Evolutionary conservation across 208 protist genomes (phyloP), one percentile per base, ranked within the genome.

Genomic region (Leishmania turanica): DNA sequence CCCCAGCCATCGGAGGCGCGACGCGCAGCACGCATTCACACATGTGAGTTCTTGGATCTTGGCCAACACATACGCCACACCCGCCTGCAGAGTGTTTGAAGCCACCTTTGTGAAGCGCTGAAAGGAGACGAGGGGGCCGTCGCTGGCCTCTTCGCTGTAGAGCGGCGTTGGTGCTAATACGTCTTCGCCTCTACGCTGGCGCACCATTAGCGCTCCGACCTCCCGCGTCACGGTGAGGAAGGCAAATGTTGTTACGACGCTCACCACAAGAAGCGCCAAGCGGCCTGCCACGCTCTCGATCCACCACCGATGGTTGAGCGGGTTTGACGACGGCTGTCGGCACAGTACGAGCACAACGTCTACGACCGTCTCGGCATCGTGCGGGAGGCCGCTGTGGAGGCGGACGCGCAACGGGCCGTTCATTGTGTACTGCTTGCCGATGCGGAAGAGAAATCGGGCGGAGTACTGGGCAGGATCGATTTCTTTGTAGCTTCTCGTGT

Each of bases 401-500:
- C 77, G 82, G 64, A 82, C 53, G 47, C 73, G 77, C 73, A 68
- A 45, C 27, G 82, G 72, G 15, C 69, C 79, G 54, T 81, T 82
- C 54, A 82, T 51, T 11, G 77, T 77, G 77, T 85, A 85, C 72
- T 69, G 75, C 72, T 82, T 64, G 37, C 53, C 73, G 1, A 85
- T 51, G 54, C 82, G 82, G 42, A 85, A 85, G 53, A 85, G 73
- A 51, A 85, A 82, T 58, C 82, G 77, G 9, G 58, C 82, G 13
- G 60, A 79, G 77, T 71, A 79, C 64, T 85, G 60, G 6, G 77
- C 1, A 3, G 82, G 82, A 60, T 85, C 77, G 9, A 85, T 75
- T 34, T 75, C 64, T 53, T 85, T 85, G 82, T 81, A 85, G 82
- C 82, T 85, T 24, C 40, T 27, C 24, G 82, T 82, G 82, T 85